These are phyloP conservation scores for Macrocybe gigantea DNA, from an alignment of 768 basidiomycete genomes.

Conservation along the genomic window DNA sequence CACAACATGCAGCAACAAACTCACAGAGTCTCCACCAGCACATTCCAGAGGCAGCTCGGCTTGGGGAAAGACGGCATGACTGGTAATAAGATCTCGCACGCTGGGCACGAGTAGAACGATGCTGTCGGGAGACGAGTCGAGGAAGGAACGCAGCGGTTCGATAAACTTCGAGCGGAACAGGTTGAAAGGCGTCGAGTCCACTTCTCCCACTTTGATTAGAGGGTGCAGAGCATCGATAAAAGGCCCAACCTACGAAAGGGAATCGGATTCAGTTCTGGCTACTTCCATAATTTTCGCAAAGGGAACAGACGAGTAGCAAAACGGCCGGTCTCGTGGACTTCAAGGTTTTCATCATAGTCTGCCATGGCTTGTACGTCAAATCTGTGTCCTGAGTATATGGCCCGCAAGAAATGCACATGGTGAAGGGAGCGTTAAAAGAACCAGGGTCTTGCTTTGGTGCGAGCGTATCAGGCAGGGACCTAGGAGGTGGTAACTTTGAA, in stretches of 20 bases:
- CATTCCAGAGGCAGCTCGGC: slow-evolving; percentile 44
- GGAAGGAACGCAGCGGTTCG: slow-evolving; percentile 46
- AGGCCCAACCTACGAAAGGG: slow-evolving; percentile 67
- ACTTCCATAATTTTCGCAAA: background rate
- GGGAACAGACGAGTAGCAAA: slow-evolving; percentile 58
- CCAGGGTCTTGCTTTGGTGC: slow-evolving; percentile 27
- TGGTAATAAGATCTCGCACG: slow-evolving; percentile 72
- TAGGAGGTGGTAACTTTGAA: slow-evolving; percentile 60
- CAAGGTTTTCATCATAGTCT: slow-evolving; percentile 55
- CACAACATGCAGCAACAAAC: slow-evolving; percentile 12
- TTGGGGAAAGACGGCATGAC: slow-evolving; percentile 86
- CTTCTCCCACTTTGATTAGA: slow-evolving; percentile 67
- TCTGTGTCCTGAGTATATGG: slow-evolving; percentile 83
- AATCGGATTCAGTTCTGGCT: background rate
- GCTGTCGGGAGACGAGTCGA: slow-evolving; percentile 60
- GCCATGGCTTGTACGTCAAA: slow-evolving; percentile 69
- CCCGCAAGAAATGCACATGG: slow-evolving; percentile 73
- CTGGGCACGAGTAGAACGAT: slow-evolving; percentile 78
- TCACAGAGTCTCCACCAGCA: slow-evolving; percentile 44
- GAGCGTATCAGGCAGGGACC: slow-evolving; percentile 28
- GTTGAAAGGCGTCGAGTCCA: slow-evolving; percentile 54
- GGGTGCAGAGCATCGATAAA: slow-evolving; percentile 82
- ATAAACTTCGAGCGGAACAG: slow-evolving; percentile 68
- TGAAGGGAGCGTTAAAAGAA: slow-evolving; percentile 43
- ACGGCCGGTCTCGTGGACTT: slow-evolving; percentile 64